Evolutionary conservation across 495 filamentous ascomycete genomes (phyloP), one percentile per base, ranked within the genome.

Genomic region (Aspergillus sparsus): DNA sequence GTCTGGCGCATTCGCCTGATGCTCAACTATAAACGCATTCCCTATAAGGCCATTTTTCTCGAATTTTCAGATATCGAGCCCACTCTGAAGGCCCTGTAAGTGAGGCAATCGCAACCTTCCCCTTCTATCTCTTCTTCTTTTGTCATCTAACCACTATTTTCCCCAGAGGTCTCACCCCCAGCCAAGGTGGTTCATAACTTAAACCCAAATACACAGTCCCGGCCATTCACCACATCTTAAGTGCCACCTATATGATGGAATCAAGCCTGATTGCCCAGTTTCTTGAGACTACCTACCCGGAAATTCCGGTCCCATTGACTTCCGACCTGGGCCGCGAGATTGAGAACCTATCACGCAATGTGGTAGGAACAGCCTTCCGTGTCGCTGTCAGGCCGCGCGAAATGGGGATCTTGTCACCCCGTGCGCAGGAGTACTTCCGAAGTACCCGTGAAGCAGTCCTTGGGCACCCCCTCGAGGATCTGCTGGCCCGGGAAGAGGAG

Each of bases 1-100:
- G 74, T 74, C 49, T 79, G 74, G 72, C 72, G 74, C 42, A 75
- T 77, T 56, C 75, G 74, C 62, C 61, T 79, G 13, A 73, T 79
- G 66, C 74, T 77, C 31, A 77, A 77, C 58, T 77, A 75, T 55
- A 77, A 77, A 53, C 58, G 61, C 35, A 72, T 77, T 32, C 66
- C 71, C 33, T 77, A 78, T 60, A 62, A 42, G 35, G 73, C 70
- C 13, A 55, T 75, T 36, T 78, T 76, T 57, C 70, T 78, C 59
- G 74, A 76, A 55, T 73, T 78, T 64, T 72, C 73, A 12, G 76
- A 77, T 42, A 76, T 77, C 61, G 74, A 76, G 59, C 69, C 71
- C n/a, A 76, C 70, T 15, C 55, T 77, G 49, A 75, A 74, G 70
- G 68, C 33, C 32, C 67, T 75, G 72, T 74, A 45, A 71, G 74